Evolutionary conservation across 257 asterid species (phyloP).

Genomic region (Dorcoceras hygrometricum): DNA sequence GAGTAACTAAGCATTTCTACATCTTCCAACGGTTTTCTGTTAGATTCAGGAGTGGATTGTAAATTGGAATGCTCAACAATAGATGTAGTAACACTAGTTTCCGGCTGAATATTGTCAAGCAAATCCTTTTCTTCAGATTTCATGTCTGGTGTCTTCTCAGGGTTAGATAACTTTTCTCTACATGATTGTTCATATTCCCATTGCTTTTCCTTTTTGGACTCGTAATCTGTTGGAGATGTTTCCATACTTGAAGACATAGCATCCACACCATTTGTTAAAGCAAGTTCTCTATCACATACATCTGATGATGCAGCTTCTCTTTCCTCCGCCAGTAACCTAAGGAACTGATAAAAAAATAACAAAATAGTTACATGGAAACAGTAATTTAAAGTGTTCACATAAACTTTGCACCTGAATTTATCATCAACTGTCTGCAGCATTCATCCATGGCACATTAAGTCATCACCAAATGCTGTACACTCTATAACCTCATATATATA

Average conservation of each 20-base stretch:
- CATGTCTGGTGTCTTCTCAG: slow-evolving; percentile 30
- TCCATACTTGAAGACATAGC: slow-evolving; percentile 72
- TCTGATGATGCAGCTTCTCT: slow-evolving; percentile 45
- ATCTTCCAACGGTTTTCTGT: slow-evolving; percentile 62
- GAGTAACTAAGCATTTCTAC: slow-evolving; percentile 51
- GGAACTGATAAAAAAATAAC: slow-evolving; percentile 42
- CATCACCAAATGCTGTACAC: neutral
- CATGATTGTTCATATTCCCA: slow-evolving; percentile 64
- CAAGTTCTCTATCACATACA: slow-evolving; percentile 50
- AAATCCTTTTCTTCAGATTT: slow-evolving; percentile 31
- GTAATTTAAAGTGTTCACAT: slow-evolving; percentile 6
- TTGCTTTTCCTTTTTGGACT: slow-evolving; percentile 62
- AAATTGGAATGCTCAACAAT: slow-evolving; percentile 34
- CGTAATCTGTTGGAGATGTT: slow-evolving; percentile 37
- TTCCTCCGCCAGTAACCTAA: slow-evolving; percentile 77
- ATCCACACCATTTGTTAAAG: slow-evolving; percentile 58
- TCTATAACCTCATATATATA: slow-evolving; percentile 7
- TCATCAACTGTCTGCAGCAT: neutral
- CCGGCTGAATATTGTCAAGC: slow-evolving; percentile 33
- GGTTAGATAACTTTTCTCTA: slow-evolving; percentile 55
- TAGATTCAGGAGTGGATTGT: slow-evolving; percentile 37
- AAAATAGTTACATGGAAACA: slow-evolving; percentile 25
- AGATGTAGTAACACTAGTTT: slow-evolving; percentile 36
- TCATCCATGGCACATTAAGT: neutral
- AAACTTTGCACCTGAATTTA: slow-evolving; percentile 15